Evolutionary conservation across 352 stramenopile genomes (phyloP), one percentile per base, ranked within the genome.

Genomic region (Pythium dissimile): DNA sequence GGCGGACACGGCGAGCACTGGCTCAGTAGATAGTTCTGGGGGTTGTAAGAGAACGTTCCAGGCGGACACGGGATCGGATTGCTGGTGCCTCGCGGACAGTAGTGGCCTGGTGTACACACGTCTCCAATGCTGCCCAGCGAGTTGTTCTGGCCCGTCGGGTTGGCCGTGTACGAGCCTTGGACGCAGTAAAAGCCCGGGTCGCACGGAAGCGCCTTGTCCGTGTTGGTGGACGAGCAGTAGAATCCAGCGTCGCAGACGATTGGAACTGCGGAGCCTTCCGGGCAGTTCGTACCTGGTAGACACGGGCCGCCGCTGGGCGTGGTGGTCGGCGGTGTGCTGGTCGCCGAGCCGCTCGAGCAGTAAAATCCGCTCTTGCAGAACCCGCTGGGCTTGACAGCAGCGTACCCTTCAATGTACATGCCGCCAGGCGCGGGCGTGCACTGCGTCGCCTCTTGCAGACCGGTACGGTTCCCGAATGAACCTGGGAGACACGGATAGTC

Each of bases 151-250:
- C 84, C 82, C 0, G 80, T 91, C 8, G 84, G 84, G 2, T 71
- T 86, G 8, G 78, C 68, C 1, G 84, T 94, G 59, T 76, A 95
- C 12, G 83, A 92, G 9, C 84, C 83, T 59, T 95, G 87, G 0
- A 95, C 66, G 47, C 89, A 97, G 60, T 95, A 96, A 60, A 91
- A 96, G 0, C 91, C 91, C 30, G 77, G 57, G 5, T 77, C 61
- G 31, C 91, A 97, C 0, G 79, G 75, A 8, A 91, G 27, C 5
- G 86, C 83, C 31, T 72, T 65, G 11, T 90, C 67, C 0, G 73
- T 88, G 54, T 94, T 92, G 3, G 78, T 86, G 5, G 85, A 90
- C 0, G 75, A 73, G 42, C 87, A 96, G 49, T 94, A 95, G 4
- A 72, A 77, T 3, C 86, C 87, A 20, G 83, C 84, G 32, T 76